Conservation (phyloP, 257 asterid species). For the Ilex aquifolium region DNA sequence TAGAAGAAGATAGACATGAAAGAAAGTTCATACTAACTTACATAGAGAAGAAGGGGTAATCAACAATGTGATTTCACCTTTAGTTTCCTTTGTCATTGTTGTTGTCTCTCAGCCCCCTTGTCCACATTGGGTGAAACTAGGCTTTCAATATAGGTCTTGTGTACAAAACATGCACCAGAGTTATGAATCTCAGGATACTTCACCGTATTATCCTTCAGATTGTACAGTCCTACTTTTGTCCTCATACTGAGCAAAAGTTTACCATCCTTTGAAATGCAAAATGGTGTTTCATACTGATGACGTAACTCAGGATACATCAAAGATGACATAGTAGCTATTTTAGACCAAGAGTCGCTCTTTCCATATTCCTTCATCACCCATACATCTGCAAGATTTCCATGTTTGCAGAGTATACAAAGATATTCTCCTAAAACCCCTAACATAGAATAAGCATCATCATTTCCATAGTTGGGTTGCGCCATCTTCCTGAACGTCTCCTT, state of each 20-base stretch:
- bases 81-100: too few species aligned
- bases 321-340: conserved; percentile 10
- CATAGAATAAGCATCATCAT: not conserved
- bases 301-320: not conserved
- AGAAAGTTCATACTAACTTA: too few species aligned
- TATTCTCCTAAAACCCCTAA: conserved; percentile 16
- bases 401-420: conserved; percentile 13
- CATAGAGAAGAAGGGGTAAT: too few species aligned
- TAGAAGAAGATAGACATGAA: too few species aligned
- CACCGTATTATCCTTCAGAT: not conserved
- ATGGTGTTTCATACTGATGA: not conserved
- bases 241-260: conserved; percentile 13
- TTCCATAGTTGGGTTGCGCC: conserved; percentile 4
- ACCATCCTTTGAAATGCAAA: conserved; percentile 20
- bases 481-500: conserved; percentile 8
- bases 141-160: conserved; percentile 21
- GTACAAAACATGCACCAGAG: not conserved
- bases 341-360: conserved; percentile 28
- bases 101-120: not conserved
- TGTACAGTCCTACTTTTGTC: conserved; percentile 7
- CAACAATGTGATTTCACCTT: too few species aligned
- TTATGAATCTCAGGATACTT: conserved; percentile 3
- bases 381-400: conserved; percentile 13
- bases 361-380: conserved; percentile 42
- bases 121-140: conserved; percentile 17